These are phyloP conservation scores for Ascochyta viciae-villosae DNA, from an alignment of 2,329 filamentous ascomycete species.

Conservation along the genomic window DNA sequence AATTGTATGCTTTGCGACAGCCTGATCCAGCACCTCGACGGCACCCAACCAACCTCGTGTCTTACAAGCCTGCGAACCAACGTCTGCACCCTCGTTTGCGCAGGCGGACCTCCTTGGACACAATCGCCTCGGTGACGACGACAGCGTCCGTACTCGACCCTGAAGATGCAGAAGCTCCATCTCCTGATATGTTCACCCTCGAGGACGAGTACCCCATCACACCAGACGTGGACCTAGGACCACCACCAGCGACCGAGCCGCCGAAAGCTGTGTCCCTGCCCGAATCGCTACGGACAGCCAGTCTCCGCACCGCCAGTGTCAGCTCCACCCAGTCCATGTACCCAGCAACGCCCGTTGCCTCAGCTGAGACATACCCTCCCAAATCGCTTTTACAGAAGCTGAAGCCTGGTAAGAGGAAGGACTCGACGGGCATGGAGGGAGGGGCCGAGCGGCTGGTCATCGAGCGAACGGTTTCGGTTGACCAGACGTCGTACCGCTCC, in stretches of 20 bases:
- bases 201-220: conserved; percentile 12
- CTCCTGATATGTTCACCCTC: conserved; percentile 23
- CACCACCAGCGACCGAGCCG: conserved; percentile 1
- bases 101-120: conserved; percentile 40
- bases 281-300: conserved; percentile 15
- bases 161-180: conserved; percentile 23
- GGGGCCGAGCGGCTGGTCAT: conserved; percentile 35
- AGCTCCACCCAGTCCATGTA: conserved; percentile 21
- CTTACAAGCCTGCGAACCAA: conserved; percentile 28
- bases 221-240: conserved; percentile 6
- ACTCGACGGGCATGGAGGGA: conserved; percentile 13
- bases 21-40: conserved; percentile 20
- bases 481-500: conserved; percentile 43
- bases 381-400: conserved; percentile 32
- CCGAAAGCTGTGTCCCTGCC: conserved; percentile 5
- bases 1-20: conserved; percentile 11
- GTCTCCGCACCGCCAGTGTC: conserved; percentile 9
- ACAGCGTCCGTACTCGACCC: conserved; percentile 24
- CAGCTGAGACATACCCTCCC: conserved; percentile 23
- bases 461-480: conserved; percentile 42
- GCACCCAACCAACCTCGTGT: conserved; percentile 26
- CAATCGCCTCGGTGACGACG: conserved; percentile 41
- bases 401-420: conserved; percentile 20
- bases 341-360: conserved; percentile 20
- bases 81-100: conserved; percentile 31